Conservation (phyloP, 2,329 filamentous ascomycete species). For the Trichoderma hamatum region DNA sequence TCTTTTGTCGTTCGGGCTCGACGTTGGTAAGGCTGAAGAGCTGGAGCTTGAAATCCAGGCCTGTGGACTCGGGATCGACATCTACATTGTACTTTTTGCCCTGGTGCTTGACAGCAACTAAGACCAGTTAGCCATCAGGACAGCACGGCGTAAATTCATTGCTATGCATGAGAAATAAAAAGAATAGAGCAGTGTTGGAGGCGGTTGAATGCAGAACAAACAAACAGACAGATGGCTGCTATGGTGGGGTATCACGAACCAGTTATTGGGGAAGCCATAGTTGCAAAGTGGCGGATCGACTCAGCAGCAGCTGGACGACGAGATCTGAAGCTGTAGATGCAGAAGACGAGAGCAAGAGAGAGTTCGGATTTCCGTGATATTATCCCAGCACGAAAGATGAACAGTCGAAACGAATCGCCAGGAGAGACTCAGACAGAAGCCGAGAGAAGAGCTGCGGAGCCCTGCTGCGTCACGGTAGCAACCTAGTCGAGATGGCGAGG, state of each 20-base stretch:
- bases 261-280: conserved; percentile 60
- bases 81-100: conserved; percentile 96
- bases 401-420: not conserved
- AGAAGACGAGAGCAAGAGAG: not conserved
- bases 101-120: conserved; percentile 91
- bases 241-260: conserved; percentile 45
- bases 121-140: not conserved
- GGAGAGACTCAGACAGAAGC: conserved; percentile 24
- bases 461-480: conserved; percentile 38
- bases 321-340: conserved; percentile 22
- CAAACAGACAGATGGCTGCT: conserved; percentile 3
- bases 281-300: conserved; percentile 29
- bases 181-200: not conserved
- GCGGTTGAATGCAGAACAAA: not conserved
- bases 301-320: conserved; percentile 16
- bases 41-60: conserved; percentile 94
- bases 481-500: conserved; percentile 33
- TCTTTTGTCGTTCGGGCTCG: conserved; percentile 94
- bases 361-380: not conserved
- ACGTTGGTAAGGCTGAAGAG: conserved; percentile 94
- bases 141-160: not conserved
- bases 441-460: conserved; percentile 8
- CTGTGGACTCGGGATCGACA: conserved; percentile 79
- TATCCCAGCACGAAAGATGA: not conserved
- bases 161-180: not conserved